phyloP scores from a whole-genome alignment of 2,329 filamentous ascomycete genomes.

The Bretziella fagacearum region DNA sequence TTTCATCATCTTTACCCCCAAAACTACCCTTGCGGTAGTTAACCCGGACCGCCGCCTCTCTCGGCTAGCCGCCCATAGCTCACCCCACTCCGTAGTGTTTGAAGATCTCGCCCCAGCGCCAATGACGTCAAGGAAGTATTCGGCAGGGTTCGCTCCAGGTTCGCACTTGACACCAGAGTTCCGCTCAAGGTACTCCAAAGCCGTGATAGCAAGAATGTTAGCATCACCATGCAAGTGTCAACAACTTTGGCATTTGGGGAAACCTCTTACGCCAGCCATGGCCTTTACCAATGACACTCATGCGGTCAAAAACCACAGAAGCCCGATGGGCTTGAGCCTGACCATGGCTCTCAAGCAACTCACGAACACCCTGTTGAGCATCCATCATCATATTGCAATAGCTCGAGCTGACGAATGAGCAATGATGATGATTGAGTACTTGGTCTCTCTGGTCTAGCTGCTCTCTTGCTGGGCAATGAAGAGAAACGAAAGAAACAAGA shows the following conservation, averaged over 20 bases:
- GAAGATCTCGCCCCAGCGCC: neutral
- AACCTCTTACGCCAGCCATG: neutral
- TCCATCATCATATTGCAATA: neutral
- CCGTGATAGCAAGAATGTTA: slow-evolving; percentile 19
- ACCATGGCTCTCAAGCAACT: neutral
- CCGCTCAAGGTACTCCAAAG: slow-evolving; percentile 47
- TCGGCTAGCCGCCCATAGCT: neutral
- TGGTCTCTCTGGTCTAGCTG: neutral
- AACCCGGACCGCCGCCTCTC: neutral
- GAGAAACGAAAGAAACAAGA: too few species aligned
- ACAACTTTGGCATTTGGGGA: neutral
- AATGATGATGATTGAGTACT: neutral
- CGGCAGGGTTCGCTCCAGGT: slow-evolving; percentile 49
- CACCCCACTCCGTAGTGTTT: neutral
- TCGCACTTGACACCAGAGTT: slow-evolving; percentile 45
- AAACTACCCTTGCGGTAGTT: neutral
- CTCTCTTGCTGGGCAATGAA: too few species aligned
- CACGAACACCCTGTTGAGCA: neutral
- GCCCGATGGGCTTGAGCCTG: neutral
- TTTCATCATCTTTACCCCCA: neutral
- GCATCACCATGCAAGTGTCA: neutral
- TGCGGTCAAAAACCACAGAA: neutral
- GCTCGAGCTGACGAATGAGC: neutral
- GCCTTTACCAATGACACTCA: neutral
- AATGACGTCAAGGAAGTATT: slow-evolving; percentile 55